These are phyloP conservation scores for Aureobasidium sp. DNA, from an alignment of 2,329 filamentous ascomycete species.

Conservation along the genomic window DNA sequence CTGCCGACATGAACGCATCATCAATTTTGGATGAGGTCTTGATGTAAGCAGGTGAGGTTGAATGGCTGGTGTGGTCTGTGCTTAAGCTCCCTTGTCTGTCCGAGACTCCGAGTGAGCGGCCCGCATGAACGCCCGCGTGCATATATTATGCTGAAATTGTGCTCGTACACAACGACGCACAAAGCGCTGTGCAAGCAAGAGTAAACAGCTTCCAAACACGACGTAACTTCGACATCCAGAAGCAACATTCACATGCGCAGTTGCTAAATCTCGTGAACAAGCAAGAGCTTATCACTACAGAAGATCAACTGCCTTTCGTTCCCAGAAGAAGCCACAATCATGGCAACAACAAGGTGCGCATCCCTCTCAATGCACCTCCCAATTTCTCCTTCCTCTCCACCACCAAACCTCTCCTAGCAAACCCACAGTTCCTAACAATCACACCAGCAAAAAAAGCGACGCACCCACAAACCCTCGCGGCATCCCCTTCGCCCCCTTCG, in stretches of 20 bases:
- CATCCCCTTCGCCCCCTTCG: constrained; percentile 70
- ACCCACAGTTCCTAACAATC: neutral
- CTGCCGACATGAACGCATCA: constrained; percentile 10
- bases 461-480: constrained; percentile 67
- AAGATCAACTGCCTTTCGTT: neutral
- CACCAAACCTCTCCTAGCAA: neutral
- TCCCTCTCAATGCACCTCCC: too few species aligned
- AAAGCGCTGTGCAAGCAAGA: neutral
- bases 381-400: neutral
- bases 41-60: constrained; percentile 10
- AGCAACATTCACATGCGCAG: constrained; percentile 7
- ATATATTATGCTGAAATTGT: neutral
- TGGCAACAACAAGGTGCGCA: constrained; percentile 10
- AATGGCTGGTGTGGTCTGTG: neutral
- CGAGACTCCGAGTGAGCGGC: neutral
- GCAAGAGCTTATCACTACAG: neutral
- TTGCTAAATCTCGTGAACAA: neutral
- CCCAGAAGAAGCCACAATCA: neutral
- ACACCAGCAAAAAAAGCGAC: constrained; percentile 16
- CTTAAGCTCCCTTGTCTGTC: neutral
- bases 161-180: neutral
- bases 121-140: neutral
- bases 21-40: neutral
- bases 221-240: constrained; percentile 7
- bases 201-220: constrained; percentile 10